These are phyloP conservation scores for Trifolium pratense DNA, from an alignment of 306 rosid genomes.

Conservation along the genomic window DNA sequence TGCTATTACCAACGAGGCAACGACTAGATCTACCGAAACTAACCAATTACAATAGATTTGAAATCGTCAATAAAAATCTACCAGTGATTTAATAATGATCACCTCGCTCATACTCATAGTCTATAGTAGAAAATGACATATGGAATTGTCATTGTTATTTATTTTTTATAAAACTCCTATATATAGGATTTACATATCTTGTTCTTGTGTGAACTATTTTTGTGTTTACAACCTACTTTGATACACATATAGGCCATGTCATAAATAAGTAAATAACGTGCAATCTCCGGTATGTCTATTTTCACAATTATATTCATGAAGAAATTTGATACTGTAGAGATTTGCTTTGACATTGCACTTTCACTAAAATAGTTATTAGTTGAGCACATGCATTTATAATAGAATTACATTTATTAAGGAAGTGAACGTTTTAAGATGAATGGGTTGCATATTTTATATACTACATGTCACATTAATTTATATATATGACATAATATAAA, in stretches of 20 bases:
- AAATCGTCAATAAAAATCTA: background rate
- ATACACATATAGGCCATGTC: background rate
- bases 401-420: background rate
- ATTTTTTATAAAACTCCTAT: background rate
- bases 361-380: background rate
- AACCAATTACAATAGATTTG: background rate
- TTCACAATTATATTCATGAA: background rate
- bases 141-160: conserved; percentile 5
- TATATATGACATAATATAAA: too few relatives aligned
- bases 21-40: too few relatives aligned
- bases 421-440: background rate
- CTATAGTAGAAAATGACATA: conserved; percentile 37
- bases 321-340: background rate
- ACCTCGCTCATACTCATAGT: conserved; percentile 21
- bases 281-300: background rate
- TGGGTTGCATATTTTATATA: background rate
- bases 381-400: background rate
- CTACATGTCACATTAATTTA: too few relatives aligned
- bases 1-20: too few relatives aligned
- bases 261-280: conserved; percentile 27
- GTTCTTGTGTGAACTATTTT: conserved; percentile 22
- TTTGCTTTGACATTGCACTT: background rate
- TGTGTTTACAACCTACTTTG: background rate
- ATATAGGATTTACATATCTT: conserved; percentile 20
- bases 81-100: too few relatives aligned